Base-by-base conservation (phyloP, 2,329 filamentous ascomycete species). In the Ceratocystis papillata region DNA sequence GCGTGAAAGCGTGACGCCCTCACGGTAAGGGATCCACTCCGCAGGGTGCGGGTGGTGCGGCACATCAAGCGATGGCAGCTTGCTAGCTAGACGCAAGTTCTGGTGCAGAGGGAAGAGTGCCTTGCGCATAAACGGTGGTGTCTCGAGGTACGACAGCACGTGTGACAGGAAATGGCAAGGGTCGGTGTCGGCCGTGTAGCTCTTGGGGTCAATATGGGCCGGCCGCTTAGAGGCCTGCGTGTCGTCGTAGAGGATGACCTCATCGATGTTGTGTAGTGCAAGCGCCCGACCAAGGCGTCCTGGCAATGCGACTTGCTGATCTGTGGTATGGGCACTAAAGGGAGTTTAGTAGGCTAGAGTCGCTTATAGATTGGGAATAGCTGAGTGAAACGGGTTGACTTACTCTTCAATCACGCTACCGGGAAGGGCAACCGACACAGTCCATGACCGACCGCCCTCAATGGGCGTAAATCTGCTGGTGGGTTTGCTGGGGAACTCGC, bases 211-310 rank as follows among this genome's bases (percentile, higher is more conserved):
- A 63, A 81, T 77, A 65, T 75, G 74, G 22, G 74, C 75, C 37
- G 78, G 76, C 41, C 80, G 80, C 41, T 78, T 72, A 15, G 79
- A 76, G 5, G 71, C 62, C 1, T 80, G 80, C 45, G 79, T 80
- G 75, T 95, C 90, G 72, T 93, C 85, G 74, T 88, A 96, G 65
- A 96, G 78, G 63, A 96, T 80, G 37, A 95, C 81, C 76, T 96
- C 90, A 73, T 96, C 90, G 70, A 96, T 82, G 72, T 84, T 87
- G 76, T 94, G 95, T 69, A 95, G 87, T 68, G 89, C 87, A 63
- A 90, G 81, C 44, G 89, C 89, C 64, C 90, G 88, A 5, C 90
- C 90, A 64, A 96, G 86, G 69, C 87, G 86, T 6, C 87, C 88
- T 1, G 86, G 87, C 61, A 88, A 79, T 61, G 82, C 80, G 45